These are phyloP conservation scores for Suillus alpinus DNA, from an alignment of 768 basidiomycete genomes.

Conservation along the genomic window DNA sequence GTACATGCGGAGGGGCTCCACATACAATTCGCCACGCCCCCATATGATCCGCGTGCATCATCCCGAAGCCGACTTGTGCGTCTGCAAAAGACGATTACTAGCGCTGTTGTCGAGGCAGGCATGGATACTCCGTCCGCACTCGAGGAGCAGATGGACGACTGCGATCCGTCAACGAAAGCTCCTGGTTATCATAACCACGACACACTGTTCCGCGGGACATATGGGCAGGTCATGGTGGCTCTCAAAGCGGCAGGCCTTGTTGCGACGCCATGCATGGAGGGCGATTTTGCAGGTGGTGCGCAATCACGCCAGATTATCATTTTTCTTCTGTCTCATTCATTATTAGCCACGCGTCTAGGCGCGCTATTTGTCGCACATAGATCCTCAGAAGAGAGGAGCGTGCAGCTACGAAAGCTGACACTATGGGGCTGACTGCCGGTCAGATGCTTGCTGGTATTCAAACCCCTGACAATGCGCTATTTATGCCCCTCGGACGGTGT, in stretches of 20 bases:
- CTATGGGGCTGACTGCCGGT: constrained; percentile 34
- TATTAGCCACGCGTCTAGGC: constrained; percentile 38
- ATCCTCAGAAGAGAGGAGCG: constrained; percentile 21
- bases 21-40: constrained; percentile 19
- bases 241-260: constrained; percentile 36
- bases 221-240: constrained; percentile 41
- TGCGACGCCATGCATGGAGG: constrained; percentile 28
- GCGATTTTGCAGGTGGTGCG: constrained; percentile 32
- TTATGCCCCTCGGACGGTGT: neutral
- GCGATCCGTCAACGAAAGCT: constrained; percentile 2
- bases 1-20: constrained; percentile 20
- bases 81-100: constrained; percentile 35
- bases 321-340: neutral
- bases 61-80: constrained; percentile 24
- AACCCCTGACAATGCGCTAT: neutral
- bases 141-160: neutral
- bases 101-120: constrained; percentile 37
- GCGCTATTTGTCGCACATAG: constrained; percentile 38
- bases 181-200: neutral
- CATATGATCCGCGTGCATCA: constrained; percentile 4
- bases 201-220: constrained; percentile 40
- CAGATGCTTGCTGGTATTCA: neutral
- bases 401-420: constrained; percentile 39
- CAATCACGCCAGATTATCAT: neutral
- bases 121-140: constrained; percentile 33